Conservation (phyloP, 306 rosid genomes). For the Rosa chinensis region DNA sequence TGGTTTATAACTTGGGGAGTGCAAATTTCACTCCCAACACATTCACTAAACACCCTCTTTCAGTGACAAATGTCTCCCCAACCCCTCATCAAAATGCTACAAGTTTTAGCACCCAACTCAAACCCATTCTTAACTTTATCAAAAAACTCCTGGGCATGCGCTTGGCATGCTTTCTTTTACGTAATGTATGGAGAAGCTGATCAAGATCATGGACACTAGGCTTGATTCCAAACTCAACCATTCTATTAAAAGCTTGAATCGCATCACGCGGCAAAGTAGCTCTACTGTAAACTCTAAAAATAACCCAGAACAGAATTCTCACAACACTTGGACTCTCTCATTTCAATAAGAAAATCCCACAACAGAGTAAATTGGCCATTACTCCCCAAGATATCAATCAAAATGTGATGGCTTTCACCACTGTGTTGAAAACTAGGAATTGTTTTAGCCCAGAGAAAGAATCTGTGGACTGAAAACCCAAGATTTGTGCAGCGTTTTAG, state of each 20-base stretch:
- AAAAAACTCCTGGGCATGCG: conserved; percentile 67
- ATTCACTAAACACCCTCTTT: too few relatives aligned
- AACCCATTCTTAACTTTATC: conserved; percentile 56
- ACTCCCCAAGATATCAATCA: conserved; percentile 71
- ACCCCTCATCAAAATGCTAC: conserved; percentile 78
- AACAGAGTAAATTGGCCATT: conserved; percentile 71
- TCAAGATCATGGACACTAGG: conserved; percentile 64
- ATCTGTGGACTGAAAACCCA: conserved; percentile 77
- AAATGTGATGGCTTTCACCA: conserved; percentile 58
- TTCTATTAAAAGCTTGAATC: conserved; percentile 64
- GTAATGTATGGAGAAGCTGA: conserved; percentile 56
- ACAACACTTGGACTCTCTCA: conserved; percentile 52
- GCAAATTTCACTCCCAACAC: too few relatives aligned
- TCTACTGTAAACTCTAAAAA: conserved; percentile 65
- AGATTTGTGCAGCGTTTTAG: conserved; percentile 81
- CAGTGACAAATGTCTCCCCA: conserved; percentile 59
- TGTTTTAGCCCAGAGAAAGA: conserved; percentile 84
- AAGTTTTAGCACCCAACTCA: conserved; percentile 48
- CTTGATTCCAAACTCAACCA: conserved; percentile 73
- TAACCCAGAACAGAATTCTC: conserved; percentile 62
- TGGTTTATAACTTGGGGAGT: too few relatives aligned
- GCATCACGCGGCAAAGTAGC: conserved; percentile 80
- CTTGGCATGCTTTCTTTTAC: conserved; percentile 66
- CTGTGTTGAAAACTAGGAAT: conserved; percentile 70
- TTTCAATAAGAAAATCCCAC: conserved; percentile 82